Base-by-base conservation (phyloP, 2,329 filamentous ascomycete species). In the Alternaria incomplexa region DNA sequence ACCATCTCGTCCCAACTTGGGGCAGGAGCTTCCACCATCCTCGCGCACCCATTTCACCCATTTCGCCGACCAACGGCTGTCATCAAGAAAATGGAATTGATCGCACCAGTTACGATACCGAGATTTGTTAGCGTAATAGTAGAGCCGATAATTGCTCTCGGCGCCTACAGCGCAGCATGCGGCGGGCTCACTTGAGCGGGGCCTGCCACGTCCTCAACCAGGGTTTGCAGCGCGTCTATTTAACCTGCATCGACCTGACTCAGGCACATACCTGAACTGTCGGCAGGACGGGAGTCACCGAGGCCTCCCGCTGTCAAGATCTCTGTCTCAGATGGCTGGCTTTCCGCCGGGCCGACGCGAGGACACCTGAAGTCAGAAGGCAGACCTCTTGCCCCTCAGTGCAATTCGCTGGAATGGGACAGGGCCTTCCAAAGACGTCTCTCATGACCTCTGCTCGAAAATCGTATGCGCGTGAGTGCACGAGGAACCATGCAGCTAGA, bases 261-360 rank as follows among this genome's bases (percentile, higher is more conserved):
- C 48, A 52, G 48, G 25, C 46, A 28, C 46, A 23, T 2, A 20
- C 25, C 26, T 50, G n/a, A 50, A 48, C 45, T 40, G 6, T 36
- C 54, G 45, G 15, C 48, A 28, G 11, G 32, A 26, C 46, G 56
- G 56, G 46, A 51, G 46, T 40, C 46, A 51, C 46, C 56, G 56
- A 22, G 20, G 15, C 26, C 20, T 47, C 48, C 56, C 56, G 56
- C 56, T 58, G 56, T 58, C 56, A 53, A 58, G 45, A 40, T 22
- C 20, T 36, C 20, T 58, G 25, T 32, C 20, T 40, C 36, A 17
- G 36, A 40, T 40, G 17, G 13, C 17, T 28, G 25, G 25, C 47
- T 56, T 22, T 56, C 23, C 36, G 30, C 17, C 40, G 56, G 47
- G 25, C 25, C 56, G 56, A 26, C 20, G 20, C 48, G 48, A 17